Percentiles rank a stretch among this genome's conserved stretches.
Conservation (phyloP, 2,329 filamentous ascomycete genomes). For the Westerdykella sp. region DNA sequence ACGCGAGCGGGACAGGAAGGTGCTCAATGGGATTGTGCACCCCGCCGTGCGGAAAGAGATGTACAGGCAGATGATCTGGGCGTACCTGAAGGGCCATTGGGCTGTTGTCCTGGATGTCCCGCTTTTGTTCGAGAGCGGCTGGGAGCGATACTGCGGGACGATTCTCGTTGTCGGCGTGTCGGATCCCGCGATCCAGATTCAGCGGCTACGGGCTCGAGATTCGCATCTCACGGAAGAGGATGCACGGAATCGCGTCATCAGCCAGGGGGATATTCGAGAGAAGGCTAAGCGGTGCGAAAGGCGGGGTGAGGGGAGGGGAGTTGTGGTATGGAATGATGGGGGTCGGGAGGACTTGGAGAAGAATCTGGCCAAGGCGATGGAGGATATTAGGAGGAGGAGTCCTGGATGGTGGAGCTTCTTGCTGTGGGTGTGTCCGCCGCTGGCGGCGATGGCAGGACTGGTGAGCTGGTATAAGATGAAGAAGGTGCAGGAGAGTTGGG, state of each 20-base stretch:
- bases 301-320: constrained; percentile 56
- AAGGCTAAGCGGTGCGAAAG: constrained; percentile 73
- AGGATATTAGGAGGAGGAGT: constrained; percentile 55
- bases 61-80: constrained; percentile 64
- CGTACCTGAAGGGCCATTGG: constrained; percentile 72
- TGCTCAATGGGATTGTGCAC: constrained; percentile 86
- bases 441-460: constrained; percentile 61
- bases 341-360: constrained; percentile 61
- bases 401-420: constrained; percentile 81
- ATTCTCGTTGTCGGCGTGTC: constrained; percentile 81
- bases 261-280: constrained; percentile 77
- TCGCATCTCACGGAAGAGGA: constrained; percentile 75
- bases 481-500: constrained; percentile 65
- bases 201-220: constrained; percentile 68
- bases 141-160: constrained; percentile 79
- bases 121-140: constrained; percentile 78
- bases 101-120: constrained; percentile 90
- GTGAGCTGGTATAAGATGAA: constrained; percentile 71
- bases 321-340: constrained; percentile 88
- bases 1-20: constrained; percentile 62
- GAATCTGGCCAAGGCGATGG: constrained; percentile 62
- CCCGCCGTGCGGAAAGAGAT: constrained; percentile 81
- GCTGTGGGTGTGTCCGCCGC: constrained; percentile 61
- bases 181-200: constrained; percentile 77
- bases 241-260: constrained; percentile 76